Conservation (phyloP, 2,329 filamentous ascomycete species). For the Alternaria sp. region DNA sequence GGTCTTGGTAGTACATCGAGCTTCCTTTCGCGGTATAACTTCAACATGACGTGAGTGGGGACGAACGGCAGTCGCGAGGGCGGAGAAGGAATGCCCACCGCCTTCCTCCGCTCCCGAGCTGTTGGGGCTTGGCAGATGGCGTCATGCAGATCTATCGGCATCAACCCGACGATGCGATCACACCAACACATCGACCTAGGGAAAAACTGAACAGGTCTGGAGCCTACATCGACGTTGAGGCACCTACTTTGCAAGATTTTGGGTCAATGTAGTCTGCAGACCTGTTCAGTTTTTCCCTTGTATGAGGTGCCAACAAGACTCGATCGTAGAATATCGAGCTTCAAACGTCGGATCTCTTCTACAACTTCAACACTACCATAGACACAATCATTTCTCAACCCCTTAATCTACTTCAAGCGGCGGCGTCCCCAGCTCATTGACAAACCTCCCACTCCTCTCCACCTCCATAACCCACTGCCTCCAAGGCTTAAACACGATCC, state of each 20-base stretch:
- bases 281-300: no score
- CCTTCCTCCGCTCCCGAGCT: background rate
- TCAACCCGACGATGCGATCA: background rate
- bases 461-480: constrained; percentile 49
- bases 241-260: no score
- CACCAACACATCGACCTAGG: no score
- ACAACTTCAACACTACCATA: background rate
- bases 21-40: constrained; percentile 1
- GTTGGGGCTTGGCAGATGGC: background rate
- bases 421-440: constrained; percentile 37
- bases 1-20: background rate
- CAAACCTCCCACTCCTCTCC: constrained; percentile 36
- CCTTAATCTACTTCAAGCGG: no score
- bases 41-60: background rate
- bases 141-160: background rate
- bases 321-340: background rate
- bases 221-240: no score
- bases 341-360: background rate
- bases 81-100: background rate
- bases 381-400: no score
- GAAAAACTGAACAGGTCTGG: no score
- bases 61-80: background rate
- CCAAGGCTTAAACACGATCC: constrained; percentile 47
- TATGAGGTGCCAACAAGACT: background rate
- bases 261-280: no score